These are phyloP conservation scores for Uronychia setigera DNA, from an alignment of 73 alveolate genomes.

Conservation along the genomic window DNA sequence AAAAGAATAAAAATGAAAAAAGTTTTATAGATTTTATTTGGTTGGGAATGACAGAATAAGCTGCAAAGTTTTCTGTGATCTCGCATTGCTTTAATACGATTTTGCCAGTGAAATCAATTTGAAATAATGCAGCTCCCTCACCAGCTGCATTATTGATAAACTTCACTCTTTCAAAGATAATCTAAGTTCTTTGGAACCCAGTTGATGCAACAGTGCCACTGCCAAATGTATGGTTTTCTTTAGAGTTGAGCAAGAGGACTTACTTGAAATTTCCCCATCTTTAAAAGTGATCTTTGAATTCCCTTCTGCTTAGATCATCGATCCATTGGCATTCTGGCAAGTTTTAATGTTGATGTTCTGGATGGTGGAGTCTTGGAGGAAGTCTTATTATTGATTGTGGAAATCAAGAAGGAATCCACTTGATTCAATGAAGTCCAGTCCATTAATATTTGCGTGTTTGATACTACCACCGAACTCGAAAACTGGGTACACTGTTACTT, in stretches of 20 bases:
- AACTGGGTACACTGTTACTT: not conserved
- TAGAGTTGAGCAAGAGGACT: not conserved
- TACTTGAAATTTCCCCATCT: not conserved
- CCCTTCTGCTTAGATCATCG: not conserved
- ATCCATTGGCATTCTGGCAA: not conserved
- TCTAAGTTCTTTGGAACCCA: not conserved
- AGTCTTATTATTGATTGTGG: not conserved
- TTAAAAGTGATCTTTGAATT: not conserved
- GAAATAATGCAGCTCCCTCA: not conserved
- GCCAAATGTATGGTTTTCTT: not conserved
- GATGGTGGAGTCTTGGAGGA: not conserved
- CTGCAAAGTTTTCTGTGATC: not conserved
- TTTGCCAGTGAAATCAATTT: not conserved
- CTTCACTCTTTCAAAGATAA: not conserved
- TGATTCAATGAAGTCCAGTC: not conserved
- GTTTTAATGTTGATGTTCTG: not conserved
- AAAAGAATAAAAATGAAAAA: too few species aligned
- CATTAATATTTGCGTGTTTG: not conserved
- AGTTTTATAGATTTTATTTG: too few species aligned
- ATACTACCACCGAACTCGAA: not conserved
- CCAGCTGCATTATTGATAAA: not conserved
- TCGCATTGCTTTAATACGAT: not conserved
- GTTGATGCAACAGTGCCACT: not conserved
- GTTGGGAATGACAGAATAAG: not conserved
- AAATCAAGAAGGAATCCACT: not conserved